Percentiles rank a stretch among this genome's conserved stretches.
phyloP scores from a whole-genome alignment of 306 rosid species.

The Castanea sativa region DNA sequence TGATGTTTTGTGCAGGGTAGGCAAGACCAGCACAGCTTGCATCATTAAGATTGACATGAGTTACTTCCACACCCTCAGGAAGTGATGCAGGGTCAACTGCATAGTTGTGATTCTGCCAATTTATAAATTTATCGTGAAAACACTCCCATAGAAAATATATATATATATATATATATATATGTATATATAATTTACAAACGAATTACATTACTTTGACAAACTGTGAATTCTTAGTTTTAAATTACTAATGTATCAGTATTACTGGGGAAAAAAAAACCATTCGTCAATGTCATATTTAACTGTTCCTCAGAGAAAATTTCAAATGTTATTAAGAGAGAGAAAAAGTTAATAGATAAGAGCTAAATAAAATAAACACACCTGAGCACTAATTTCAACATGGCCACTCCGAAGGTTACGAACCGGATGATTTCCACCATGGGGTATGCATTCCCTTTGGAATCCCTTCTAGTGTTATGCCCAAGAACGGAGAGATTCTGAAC shows the following conservation, averaged over 20 bases:
- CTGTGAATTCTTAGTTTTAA: not conserved
- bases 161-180: too few species aligned
- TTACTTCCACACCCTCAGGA: slow-evolving; percentile 83
- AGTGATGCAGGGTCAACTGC: slow-evolving; percentile 81
- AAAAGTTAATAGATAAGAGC: not conserved
- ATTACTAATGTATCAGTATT: not conserved
- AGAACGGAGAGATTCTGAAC: slow-evolving; percentile 45
- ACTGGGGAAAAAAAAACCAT: not conserved
- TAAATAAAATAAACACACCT: slow-evolving; percentile 43
- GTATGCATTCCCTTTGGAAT: slow-evolving; percentile 62
- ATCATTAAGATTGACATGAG: slow-evolving; percentile 87
- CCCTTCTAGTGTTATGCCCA: too few species aligned
- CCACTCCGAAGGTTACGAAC: slow-evolving; percentile 72
- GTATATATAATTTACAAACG: not conserved
- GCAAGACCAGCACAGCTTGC: slow-evolving; percentile 91
- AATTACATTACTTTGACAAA: not conserved
- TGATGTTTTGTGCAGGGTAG: slow-evolving; percentile 61
- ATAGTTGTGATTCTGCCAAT: slow-evolving; percentile 82
- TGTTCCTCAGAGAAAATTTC: not conserved
- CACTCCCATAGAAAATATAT: not conserved
- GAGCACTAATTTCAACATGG: slow-evolving; percentile 86
- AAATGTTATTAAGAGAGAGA: not conserved
- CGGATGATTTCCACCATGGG: slow-evolving; percentile 98
- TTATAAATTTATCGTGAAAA: not conserved
- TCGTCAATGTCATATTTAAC: too few species aligned